Conservation (phyloP, 768 basidiomycete species). For the Boletales sp. region DNA sequence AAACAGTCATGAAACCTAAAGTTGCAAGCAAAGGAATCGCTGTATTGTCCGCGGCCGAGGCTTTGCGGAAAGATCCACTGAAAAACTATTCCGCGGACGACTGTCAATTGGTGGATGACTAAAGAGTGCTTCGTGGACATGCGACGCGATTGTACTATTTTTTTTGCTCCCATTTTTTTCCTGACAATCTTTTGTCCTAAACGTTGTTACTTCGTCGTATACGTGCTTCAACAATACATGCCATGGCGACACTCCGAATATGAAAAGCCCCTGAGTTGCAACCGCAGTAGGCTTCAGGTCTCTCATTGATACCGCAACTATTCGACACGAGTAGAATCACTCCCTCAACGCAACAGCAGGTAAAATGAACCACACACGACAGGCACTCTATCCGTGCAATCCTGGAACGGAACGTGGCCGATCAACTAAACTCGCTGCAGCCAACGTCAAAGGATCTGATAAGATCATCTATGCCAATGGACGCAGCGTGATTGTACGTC, state of each 20-base stretch:
- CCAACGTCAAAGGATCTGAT: slow-evolving; percentile 46
- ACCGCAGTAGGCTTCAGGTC: slow-evolving; percentile 8
- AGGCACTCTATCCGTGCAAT: slow-evolving; percentile 60
- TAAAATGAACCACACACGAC: slow-evolving; percentile 49
- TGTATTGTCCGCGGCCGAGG: slow-evolving; percentile 67
- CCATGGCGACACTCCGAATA: slow-evolving; percentile 1
- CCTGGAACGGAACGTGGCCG: slow-evolving; percentile 64
- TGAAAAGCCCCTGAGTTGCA: slow-evolving; percentile 17
- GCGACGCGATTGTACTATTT: neutral
- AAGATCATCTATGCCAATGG: slow-evolving; percentile 87
- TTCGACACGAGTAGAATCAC: neutral
- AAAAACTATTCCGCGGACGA: slow-evolving; percentile 60
- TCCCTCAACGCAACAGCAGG: neutral
- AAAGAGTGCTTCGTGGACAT: slow-evolving; percentile 8
- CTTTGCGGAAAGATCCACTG: slow-evolving; percentile 71
- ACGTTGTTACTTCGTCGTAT: slow-evolving; percentile 1
- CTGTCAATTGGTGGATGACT: slow-evolving; percentile 18
- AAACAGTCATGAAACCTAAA: slow-evolving; percentile 69
- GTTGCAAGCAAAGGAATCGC: slow-evolving; percentile 39
- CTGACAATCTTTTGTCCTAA: neutral
- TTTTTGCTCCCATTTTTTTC: slow-evolving; percentile 15
- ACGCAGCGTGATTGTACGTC: slow-evolving; percentile 77
- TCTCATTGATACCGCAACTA: neutral
- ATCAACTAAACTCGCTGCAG: slow-evolving; percentile 68
- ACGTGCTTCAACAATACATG: too few relatives aligned